phyloP scores from a whole-genome alignment of 495 filamentous ascomycete genomes.

The Sporormia fimetaria region DNA sequence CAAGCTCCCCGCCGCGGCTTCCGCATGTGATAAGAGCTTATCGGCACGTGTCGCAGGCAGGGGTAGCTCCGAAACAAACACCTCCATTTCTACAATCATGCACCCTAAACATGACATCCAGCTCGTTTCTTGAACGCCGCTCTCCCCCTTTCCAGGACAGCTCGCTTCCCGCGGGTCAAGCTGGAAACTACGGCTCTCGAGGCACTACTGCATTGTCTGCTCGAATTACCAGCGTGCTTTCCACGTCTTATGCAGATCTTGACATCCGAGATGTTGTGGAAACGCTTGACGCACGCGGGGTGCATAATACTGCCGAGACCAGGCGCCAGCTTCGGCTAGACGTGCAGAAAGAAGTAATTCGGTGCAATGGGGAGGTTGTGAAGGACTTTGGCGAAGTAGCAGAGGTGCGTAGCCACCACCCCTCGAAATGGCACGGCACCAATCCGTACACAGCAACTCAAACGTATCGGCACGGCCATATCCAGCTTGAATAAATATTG shows the following conservation, averaged over 20 bases:
- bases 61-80: no score
- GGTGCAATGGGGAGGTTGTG: slow-evolving; percentile 86
- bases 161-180: slow-evolving; percentile 17
- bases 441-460: slow-evolving; percentile 56
- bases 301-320: slow-evolving; percentile 68
- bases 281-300: slow-evolving; percentile 57
- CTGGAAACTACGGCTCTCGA: slow-evolving; percentile 19
- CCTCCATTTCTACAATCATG: no score
- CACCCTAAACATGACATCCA: no score
- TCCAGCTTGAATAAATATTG: slow-evolving; percentile 68
- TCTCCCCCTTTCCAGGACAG: slow-evolving; percentile 28
- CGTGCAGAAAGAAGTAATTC: slow-evolving; percentile 83
- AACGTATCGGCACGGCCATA: slow-evolving; percentile 70
- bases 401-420: slow-evolving; percentile 46
- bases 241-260: slow-evolving; percentile 81
- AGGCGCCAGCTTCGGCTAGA: slow-evolving; percentile 70
- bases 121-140: no score
- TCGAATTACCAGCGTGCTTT: slow-evolving; percentile 74
- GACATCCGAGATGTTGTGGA: slow-evolving; percentile 81
- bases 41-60: no score
- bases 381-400: slow-evolving; percentile 83
- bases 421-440: slow-evolving; percentile 9
- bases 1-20: no score
- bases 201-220: slow-evolving; percentile 51
- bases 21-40: no score